Conservation (phyloP, 768 basidiomycete genomes). For the Suillus discolor region DNA sequence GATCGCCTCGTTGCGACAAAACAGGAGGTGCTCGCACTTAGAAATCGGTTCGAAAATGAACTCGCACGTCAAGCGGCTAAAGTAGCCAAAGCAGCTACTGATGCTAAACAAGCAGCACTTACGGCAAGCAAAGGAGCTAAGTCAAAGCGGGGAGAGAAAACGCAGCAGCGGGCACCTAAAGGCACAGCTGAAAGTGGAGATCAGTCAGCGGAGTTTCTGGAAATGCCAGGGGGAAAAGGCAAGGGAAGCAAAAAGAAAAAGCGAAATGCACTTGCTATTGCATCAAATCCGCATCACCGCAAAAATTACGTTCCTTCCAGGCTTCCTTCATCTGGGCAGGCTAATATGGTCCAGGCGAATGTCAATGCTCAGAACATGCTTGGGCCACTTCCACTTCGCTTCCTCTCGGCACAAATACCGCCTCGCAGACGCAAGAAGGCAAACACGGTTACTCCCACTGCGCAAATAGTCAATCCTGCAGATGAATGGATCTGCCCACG, state of each 20-base stretch:
- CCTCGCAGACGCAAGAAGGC: slow-evolving; percentile 39
- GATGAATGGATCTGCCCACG: slow-evolving; percentile 96
- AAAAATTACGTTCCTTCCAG: slow-evolving; percentile 92
- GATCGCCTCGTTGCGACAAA: slow-evolving; percentile 70
- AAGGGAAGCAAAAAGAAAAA: slow-evolving; percentile 85
- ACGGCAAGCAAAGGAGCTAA: slow-evolving; percentile 37
- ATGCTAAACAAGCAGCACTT: slow-evolving; percentile 53
- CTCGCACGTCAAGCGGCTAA: slow-evolving; percentile 69
- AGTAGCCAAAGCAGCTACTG: slow-evolving; percentile 47
- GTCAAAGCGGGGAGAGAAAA: slow-evolving; percentile 41
- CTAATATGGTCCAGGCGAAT: slow-evolving; percentile 40
- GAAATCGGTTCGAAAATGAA: slow-evolving; percentile 73
- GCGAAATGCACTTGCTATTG: slow-evolving; percentile 86
- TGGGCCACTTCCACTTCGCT: slow-evolving; percentile 63
- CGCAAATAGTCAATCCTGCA: slow-evolving; percentile 53
- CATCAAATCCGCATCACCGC: slow-evolving; percentile 93
- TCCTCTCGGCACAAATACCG: slow-evolving; percentile 70
- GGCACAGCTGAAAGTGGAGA: slow-evolving; percentile 33
- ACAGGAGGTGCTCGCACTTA: slow-evolving; percentile 66
- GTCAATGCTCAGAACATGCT: slow-evolving; percentile 51
- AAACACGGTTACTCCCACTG: slow-evolving; percentile 26
- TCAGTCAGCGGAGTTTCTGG: slow-evolving; percentile 40
- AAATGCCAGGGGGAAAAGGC: slow-evolving; percentile 35
- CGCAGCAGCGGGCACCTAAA: slow-evolving; percentile 40
- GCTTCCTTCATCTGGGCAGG: slow-evolving; percentile 54